Evolutionary conservation across 2,329 filamentous ascomycete genomes (phyloP).

Genomic region (Sporothrix variecibatus): DNA sequence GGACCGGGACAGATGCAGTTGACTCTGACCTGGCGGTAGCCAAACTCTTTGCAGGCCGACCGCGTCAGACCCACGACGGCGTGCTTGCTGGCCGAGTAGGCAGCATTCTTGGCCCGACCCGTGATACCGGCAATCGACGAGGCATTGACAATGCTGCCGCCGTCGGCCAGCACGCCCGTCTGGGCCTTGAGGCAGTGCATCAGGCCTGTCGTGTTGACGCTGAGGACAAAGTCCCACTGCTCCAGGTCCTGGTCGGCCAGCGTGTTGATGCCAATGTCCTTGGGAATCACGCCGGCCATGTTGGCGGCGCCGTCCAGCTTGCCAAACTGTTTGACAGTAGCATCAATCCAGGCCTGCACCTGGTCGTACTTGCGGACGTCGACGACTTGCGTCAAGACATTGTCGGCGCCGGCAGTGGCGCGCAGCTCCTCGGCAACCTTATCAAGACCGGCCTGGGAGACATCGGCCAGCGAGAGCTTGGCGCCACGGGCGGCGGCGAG

Average conservation of each 20-base stretch:
- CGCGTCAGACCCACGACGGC: constrained; percentile 29
- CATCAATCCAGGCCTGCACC: constrained; percentile 54
- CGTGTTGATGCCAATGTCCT: constrained; percentile 40
- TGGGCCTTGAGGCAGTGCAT: constrained; percentile 30
- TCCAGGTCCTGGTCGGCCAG: constrained; percentile 46
- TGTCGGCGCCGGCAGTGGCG: neutral
- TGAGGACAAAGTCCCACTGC: constrained; percentile 29
- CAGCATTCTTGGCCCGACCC: constrained; percentile 35
- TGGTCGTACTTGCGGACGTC: constrained; percentile 34
- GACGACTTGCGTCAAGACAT: neutral
- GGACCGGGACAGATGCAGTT: constrained; percentile 28
- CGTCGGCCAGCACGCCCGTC: constrained; percentile 39
- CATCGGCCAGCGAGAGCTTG: constrained; percentile 48
- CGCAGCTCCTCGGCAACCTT: constrained; percentile 19
- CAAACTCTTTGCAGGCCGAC: constrained; percentile 28
- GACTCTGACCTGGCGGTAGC: constrained; percentile 26
- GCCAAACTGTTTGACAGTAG: constrained; percentile 50
- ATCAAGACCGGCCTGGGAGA: constrained; percentile 41
- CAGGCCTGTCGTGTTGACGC: constrained; percentile 28
- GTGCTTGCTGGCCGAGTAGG: constrained; percentile 30
- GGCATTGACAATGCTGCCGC: constrained; percentile 47
- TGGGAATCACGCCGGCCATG: constrained; percentile 53
- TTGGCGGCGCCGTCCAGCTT: constrained; percentile 58
- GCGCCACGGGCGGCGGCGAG: constrained; percentile 46
- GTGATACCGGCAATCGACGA: constrained; percentile 43